Evolutionary conservation across 306 rosid species (phyloP).

Genomic region (Pyrus pyrifolia): DNA sequence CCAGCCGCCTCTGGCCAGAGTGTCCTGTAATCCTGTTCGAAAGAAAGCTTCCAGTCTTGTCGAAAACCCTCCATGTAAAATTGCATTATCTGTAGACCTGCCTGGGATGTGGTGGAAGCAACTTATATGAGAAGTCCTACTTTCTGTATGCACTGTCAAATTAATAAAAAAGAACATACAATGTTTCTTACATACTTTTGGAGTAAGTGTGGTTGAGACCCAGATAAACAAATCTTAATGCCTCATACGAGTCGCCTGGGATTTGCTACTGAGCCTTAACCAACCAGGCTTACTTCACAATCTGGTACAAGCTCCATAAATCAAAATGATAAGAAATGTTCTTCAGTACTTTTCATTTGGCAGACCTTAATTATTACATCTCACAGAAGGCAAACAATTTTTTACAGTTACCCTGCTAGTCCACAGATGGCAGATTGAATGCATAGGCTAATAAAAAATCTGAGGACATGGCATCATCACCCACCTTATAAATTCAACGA

Average conservation of each 20-base stretch:
- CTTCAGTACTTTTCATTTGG: no score
- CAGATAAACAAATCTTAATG: slow-evolving; percentile 68
- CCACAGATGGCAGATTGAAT: no score
- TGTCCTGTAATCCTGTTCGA: slow-evolving; percentile 44
- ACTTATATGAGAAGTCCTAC: slow-evolving; percentile 1
- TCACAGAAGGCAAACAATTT: no score
- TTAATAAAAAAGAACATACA: background rate
- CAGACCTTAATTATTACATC: no score
- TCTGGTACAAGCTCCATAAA: no score
- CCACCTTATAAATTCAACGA: no score
- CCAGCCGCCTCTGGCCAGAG: slow-evolving; percentile 75
- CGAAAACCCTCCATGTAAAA: slow-evolving; percentile 81
- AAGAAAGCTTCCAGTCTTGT: slow-evolving; percentile 93
- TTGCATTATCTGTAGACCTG: slow-evolving; percentile 75
- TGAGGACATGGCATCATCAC: no score
- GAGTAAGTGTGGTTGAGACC: slow-evolving; percentile 69
- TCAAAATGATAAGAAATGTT: no score
- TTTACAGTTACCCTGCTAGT: no score
- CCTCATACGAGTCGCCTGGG: slow-evolving; percentile 69
- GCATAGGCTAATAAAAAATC: no score
- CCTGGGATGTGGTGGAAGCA: slow-evolving; percentile 41
- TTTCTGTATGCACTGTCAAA: background rate
- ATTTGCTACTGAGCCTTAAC: slow-evolving; percentile 31
- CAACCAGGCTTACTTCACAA: no score
- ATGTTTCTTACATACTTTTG: slow-evolving; percentile 43